These are phyloP conservation scores for Lepidium sativum DNA, from an alignment of 345 rosid genomes.

Conservation along the genomic window DNA sequence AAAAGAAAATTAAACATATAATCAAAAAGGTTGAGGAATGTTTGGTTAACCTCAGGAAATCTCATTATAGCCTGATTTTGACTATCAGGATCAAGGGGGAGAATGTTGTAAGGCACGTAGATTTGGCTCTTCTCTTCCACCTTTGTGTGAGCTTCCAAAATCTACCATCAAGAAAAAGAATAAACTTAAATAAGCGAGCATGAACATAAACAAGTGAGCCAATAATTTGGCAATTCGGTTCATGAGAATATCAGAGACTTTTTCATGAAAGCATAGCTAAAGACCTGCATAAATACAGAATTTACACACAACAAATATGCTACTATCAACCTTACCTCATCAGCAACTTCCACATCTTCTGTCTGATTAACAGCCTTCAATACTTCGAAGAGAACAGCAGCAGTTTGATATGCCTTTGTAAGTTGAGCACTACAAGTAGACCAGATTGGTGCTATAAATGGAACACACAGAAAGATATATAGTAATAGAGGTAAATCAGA, in stretches of 20 bases:
- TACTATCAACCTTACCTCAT: conserved; percentile 39
- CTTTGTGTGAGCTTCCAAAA: conserved; percentile 52
- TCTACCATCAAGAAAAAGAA: conserved; percentile 33
- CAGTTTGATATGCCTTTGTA: conserved; percentile 70
- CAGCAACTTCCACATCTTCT: conserved; percentile 61
- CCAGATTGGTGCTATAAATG: not conserved
- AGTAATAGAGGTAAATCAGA: not conserved
- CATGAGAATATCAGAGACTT: conserved; percentile 3
- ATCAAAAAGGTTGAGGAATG: not conserved
- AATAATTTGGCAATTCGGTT: not conserved
- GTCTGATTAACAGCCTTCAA: conserved; percentile 66
- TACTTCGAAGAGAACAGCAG: conserved; percentile 73
- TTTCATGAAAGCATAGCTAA: not conserved
- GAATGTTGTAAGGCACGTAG: conserved; percentile 52
- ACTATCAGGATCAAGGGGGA: conserved; percentile 71
- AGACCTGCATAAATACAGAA: not conserved
- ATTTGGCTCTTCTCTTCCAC: conserved; percentile 57
- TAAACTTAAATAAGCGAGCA: conserved; percentile 1
- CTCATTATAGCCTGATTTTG: conserved; percentile 59
- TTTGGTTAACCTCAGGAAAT: conserved; percentile 41
- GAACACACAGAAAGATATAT: not conserved
- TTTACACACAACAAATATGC: not conserved
- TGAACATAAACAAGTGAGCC: conserved; percentile 6
- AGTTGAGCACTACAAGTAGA: conserved; percentile 51
- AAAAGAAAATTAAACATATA: not conserved